Evolutionary conservation across 1,139 yeast genomes (phyloP).

Genomic region (Scheffersomyces stambukii): DNA sequence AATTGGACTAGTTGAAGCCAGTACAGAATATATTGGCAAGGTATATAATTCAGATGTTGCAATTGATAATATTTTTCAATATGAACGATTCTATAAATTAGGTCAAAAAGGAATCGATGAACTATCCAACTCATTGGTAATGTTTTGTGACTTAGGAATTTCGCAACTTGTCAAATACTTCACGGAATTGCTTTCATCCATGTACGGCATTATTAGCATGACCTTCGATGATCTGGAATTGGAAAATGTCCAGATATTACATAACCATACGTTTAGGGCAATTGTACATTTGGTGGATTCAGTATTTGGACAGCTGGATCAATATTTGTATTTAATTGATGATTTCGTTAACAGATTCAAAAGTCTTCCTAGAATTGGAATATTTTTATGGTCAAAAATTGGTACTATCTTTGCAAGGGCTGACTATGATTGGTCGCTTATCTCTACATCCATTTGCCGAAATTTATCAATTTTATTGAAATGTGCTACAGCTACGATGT

Average conservation of each 20-base stretch:
- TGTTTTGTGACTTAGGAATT: conserved; percentile 43
- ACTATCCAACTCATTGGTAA: conserved; percentile 35
- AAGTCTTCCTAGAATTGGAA: conserved; percentile 49
- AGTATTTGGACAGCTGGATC: conserved; percentile 64
- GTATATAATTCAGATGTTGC: conserved; percentile 57
- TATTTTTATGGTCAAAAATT: conserved; percentile 43
- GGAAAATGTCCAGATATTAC: conserved; percentile 33
- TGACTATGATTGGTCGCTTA: conserved; percentile 54
- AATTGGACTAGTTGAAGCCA: conserved; percentile 53
- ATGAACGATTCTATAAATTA: conserved; percentile 56
- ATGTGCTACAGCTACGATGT: conserved; percentile 29
- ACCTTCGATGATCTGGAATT: conserved; percentile 21
- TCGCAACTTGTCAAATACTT: conserved; percentile 50
- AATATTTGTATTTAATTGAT: conserved; percentile 53
- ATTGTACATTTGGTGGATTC: conserved; percentile 59
- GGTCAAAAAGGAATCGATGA: conserved; percentile 74
- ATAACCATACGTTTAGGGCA: conserved; percentile 47
- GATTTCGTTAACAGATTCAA: conserved; percentile 33
- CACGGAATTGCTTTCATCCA: conserved; percentile 42
- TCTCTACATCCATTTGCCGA: conserved; percentile 63
- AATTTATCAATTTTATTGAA: conserved; percentile 49
- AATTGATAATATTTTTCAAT: conserved; percentile 53
- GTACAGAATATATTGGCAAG: conserved; percentile 69
- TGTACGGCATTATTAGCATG: conserved; percentile 38
- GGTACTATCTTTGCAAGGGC: conserved; percentile 47